Conservation (phyloP, 2,329 filamentous ascomycete species). For the Colletotrichum sp. region DNA sequence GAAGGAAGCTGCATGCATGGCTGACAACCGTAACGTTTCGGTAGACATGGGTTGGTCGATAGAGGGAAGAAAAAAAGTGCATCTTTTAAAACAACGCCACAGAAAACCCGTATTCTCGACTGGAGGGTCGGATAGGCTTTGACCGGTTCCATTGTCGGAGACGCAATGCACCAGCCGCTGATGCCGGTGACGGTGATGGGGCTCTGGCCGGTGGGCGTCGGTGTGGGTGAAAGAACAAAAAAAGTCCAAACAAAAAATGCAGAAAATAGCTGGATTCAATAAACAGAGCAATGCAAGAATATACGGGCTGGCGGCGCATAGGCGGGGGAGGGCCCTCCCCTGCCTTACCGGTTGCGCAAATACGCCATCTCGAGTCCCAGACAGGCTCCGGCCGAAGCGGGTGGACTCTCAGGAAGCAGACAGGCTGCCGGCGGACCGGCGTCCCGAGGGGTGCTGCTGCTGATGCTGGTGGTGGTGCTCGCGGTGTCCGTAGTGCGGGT, state of each 20-base stretch:
- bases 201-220: neutral
- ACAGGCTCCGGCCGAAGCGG: neutral
- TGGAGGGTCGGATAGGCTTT: slow-evolving; percentile 2
- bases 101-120: neutral
- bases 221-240: neutral
- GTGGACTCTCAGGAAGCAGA: neutral
- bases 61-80: neutral
- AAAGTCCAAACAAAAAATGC: neutral
- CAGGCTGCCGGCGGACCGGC: neutral
- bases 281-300: neutral
- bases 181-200: neutral
- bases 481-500: neutral
- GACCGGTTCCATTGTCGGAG: neutral
- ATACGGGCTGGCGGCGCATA: neutral
- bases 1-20: neutral
- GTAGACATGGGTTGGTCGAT: neutral
- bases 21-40: neutral
- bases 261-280: neutral
- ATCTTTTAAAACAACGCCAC: neutral
- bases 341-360: neutral
- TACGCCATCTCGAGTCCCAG: neutral
- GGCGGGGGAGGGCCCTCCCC: neutral
- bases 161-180: neutral
- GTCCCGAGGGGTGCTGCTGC: neutral
- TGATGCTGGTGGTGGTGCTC: neutral